A percentile compares a stretch with the other conserved stretches of the same genome.
Evolutionary conservation across 768 basidiomycete species (phyloP).

Genomic region (Leccinum arenicola): DNA sequence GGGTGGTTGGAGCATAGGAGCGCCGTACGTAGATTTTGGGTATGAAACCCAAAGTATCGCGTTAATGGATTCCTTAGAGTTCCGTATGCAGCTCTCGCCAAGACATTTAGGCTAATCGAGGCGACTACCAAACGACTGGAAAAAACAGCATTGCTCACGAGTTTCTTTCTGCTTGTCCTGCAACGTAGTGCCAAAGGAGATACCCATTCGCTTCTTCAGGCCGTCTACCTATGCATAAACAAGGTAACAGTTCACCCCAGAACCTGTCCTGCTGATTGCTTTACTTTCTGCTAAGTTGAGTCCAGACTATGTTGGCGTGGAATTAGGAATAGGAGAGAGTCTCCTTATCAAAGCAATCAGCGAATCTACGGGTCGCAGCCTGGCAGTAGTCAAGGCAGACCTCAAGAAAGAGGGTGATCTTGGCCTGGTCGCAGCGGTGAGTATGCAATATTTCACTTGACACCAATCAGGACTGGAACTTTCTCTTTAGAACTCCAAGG

Average conservation of each 20-base stretch:
- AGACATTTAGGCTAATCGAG: conserved; percentile 87
- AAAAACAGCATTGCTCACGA: conserved; percentile 84
- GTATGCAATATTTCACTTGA: conserved; percentile 15
- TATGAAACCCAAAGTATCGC: background rate
- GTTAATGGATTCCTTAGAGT: conserved; percentile 49
- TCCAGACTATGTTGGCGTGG: conserved; percentile 93
- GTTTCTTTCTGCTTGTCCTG: conserved; percentile 88
- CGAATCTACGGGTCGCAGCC: conserved; percentile 89
- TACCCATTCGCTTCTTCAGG: conserved; percentile 73
- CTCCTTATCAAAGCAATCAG: conserved; percentile 93
- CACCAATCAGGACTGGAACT: conserved; percentile 1
- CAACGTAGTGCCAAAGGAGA: conserved; percentile 78
- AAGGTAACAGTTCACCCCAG: conserved; percentile 50
- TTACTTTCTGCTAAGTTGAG: conserved; percentile 55
- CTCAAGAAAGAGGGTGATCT: conserved; percentile 94
- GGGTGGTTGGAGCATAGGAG: conserved; percentile 81
- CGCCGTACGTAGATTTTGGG: conserved; percentile 58
- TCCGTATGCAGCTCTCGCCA: conserved; percentile 90
- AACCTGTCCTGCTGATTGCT: background rate
- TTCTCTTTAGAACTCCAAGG: conserved; percentile 78
- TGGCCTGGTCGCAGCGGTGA: conserved; percentile 93
- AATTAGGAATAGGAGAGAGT: conserved; percentile 95
- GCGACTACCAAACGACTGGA: conserved; percentile 93
- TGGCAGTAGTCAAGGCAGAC: conserved; percentile 81
- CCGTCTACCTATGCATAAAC: conserved; percentile 96